A percentile compares a stretch with the other conserved stretches of the same genome.
Conservation (phyloP, 805 yeast genomes). For the Starmerella sirachaensis region DNA sequence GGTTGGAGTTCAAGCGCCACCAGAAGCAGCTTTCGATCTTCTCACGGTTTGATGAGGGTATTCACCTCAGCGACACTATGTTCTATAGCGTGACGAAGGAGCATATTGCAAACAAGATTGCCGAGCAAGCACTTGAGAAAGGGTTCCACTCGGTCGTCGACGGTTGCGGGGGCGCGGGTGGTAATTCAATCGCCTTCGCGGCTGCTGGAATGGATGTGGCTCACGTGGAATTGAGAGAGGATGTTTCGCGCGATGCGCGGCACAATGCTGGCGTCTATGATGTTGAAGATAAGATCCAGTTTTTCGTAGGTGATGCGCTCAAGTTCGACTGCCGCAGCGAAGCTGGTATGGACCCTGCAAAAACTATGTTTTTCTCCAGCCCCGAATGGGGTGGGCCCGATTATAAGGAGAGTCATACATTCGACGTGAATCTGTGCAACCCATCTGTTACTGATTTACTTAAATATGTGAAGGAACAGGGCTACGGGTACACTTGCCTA, state of each 20-base stretch:
- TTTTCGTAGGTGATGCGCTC: conserved; percentile 40
- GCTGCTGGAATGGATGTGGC: conserved; percentile 28
- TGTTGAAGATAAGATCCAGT: conserved; percentile 33
- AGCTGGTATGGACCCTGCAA: conserved; percentile 8
- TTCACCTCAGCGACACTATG: conserved; percentile 55
- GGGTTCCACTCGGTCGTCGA: conserved; percentile 37
- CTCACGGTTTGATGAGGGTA: conserved; percentile 52
- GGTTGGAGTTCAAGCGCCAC: neutral
- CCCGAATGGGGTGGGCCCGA: conserved; percentile 26
- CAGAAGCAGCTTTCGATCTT: conserved; percentile 37
- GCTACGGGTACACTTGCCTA: conserved; percentile 7
- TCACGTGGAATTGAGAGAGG: conserved; percentile 23
- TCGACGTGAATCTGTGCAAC: conserved; percentile 17
- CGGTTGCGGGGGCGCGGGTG: conserved; percentile 81
- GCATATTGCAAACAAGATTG: conserved; percentile 41
- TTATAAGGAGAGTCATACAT: conserved; percentile 13
- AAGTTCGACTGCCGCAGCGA: conserved; percentile 20
- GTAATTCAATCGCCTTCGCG: conserved; percentile 66
- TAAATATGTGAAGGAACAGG: conserved; percentile 5
- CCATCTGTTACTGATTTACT: conserved; percentile 18
- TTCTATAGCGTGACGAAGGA: conserved; percentile 92
- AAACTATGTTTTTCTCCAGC: conserved; percentile 18
- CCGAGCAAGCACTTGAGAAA: conserved; percentile 17
- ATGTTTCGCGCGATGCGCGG: conserved; percentile 22
- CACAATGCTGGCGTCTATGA: conserved; percentile 57